Conservation (phyloP, 331 rosid genomes). For the Telfairia occidentalis region DNA sequence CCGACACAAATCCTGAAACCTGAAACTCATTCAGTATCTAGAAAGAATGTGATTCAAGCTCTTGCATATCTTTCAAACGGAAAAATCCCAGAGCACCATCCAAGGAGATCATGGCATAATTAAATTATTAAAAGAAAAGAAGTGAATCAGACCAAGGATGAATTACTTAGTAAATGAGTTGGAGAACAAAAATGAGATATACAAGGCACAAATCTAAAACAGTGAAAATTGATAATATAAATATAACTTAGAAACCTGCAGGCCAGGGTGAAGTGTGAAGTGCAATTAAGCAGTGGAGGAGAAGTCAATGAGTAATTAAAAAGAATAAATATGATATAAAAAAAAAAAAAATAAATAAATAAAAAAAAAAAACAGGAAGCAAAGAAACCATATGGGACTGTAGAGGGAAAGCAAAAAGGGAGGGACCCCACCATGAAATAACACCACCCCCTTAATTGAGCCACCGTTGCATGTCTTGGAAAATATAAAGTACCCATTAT, state of each 20-base stretch:
- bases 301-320: slow-evolving; percentile 8
- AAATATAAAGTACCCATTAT: slow-evolving; percentile 9
- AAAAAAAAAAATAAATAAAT: background rate
- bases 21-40: background rate
- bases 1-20: background rate
- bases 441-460: background rate
- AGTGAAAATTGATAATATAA: background rate
- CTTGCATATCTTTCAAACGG: background rate
- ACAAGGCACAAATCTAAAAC: background rate
- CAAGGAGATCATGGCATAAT: background rate
- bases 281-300: background rate
- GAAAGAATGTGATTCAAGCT: background rate
- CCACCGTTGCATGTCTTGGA: slow-evolving; percentile 10
- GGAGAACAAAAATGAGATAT: background rate
- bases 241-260: slow-evolving; percentile 5
- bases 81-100: background rate
- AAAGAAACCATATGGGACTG: background rate
- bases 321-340: background rate
- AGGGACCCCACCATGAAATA: slow-evolving; percentile 12
- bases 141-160: background rate
- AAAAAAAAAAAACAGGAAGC: too few species aligned
- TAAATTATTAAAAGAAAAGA: background rate
- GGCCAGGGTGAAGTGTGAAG: background rate
- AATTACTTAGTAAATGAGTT: background rate
- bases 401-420: background rate